phyloP scores from a whole-genome alignment of 176 grass and related monocot genomes.

The Areca catechu region DNA sequence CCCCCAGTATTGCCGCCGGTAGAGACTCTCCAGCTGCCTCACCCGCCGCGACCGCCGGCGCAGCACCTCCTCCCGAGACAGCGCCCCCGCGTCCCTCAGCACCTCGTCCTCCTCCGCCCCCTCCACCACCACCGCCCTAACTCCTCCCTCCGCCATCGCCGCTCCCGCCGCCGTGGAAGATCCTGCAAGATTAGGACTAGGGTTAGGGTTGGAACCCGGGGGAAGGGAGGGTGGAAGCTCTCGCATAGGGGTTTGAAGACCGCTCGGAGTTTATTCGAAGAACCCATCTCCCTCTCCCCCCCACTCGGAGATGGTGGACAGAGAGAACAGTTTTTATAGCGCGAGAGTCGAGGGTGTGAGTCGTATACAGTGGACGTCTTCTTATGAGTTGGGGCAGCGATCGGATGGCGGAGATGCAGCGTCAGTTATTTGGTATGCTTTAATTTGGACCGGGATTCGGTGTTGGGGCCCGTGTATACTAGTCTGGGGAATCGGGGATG shows the following conservation, averaged over 20 bases:
- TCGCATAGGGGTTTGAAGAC: neutral
- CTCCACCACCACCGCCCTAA: slow-evolving; percentile 13
- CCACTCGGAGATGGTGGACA: neutral
- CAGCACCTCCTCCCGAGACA: slow-evolving; percentile 29
- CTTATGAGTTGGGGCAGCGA: no score
- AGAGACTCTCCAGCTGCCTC: slow-evolving; percentile 13
- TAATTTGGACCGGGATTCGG: no score
- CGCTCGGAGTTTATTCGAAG: no score
- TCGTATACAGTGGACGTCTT: no score
- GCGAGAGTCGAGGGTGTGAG: no score
- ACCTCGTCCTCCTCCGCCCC: slow-evolving; percentile 19
- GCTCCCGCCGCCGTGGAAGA: neutral
- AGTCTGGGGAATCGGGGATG: no score
- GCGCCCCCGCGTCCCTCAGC: slow-evolving; percentile 4
- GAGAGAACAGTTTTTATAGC: neutral
- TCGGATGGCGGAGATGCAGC: no score
- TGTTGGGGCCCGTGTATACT: no score
- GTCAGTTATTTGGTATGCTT: no score
- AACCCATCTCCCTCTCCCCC: neutral
- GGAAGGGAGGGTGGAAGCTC: no score
- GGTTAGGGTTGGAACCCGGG: slow-evolving; percentile 4
- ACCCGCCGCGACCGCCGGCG: slow-evolving; percentile 22
- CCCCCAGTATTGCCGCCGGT: slow-evolving; percentile 28
- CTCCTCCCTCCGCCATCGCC: slow-evolving; percentile 10
- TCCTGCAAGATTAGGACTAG: neutral